phyloP scores from a whole-genome alignment of 305 asterid genomes.

The Fraxinus greggii region DNA sequence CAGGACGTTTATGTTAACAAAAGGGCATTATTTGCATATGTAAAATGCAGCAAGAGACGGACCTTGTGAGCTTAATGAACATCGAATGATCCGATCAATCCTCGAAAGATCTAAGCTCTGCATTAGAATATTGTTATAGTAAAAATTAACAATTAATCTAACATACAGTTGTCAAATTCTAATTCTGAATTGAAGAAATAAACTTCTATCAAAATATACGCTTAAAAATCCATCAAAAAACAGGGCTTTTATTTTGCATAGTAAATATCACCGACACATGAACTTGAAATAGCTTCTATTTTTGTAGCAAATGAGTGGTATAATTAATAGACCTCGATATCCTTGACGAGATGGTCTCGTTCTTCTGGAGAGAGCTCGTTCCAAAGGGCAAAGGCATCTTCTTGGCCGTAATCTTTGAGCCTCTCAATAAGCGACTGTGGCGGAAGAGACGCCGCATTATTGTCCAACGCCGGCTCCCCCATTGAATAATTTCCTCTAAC shows the following conservation, averaged over 20 bases:
- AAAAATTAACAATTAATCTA: background rate
- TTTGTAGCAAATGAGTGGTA: background rate
- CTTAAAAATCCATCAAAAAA: background rate
- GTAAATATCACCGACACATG: background rate
- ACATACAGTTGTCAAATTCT: background rate
- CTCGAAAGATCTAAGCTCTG: constrained; percentile 94
- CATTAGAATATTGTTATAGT: constrained; percentile 12
- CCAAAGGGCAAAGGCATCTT: constrained; percentile 85
- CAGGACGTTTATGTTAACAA: background rate
- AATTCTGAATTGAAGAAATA: background rate
- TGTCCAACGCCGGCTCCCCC: constrained; percentile 41
- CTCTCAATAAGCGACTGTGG: constrained; percentile 83
- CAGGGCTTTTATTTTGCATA: background rate
- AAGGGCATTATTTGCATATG: constrained; percentile 12
- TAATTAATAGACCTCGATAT: constrained; percentile 56
- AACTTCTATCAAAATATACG: background rate
- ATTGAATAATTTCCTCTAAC: constrained; percentile 31
- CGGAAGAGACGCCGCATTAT: constrained; percentile 35
- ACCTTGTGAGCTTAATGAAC: constrained; percentile 90
- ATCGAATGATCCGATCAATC: constrained; percentile 78
- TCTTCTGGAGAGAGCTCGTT: constrained; percentile 74
- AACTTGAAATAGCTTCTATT: background rate
- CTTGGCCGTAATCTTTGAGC: constrained; percentile 95
- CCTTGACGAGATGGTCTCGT: constrained; percentile 70
- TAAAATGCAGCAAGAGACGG: constrained; percentile 22